Evolutionary conservation across 177 flowering plant genomes (phyloP).

Genomic region (Vitis hybrid): DNA sequence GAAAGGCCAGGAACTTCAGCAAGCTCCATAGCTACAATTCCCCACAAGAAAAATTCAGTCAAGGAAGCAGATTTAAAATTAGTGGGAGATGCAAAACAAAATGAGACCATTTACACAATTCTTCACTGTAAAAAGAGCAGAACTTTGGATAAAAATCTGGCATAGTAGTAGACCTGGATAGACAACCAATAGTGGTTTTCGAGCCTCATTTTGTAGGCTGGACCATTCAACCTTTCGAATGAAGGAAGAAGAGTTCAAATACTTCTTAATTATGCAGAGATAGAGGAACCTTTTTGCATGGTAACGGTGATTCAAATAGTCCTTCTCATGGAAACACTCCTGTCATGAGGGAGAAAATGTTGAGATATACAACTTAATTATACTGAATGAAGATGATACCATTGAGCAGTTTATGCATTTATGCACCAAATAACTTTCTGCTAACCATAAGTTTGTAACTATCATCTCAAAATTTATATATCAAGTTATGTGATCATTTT

Average conservation of each 20-base stretch:
- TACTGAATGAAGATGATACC: neutral
- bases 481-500: no score
- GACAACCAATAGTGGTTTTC: constrained; percentile 76
- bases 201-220: constrained; percentile 76
- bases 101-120: neutral
- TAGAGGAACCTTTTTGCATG: constrained; percentile 93
- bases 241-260: constrained; percentile 38
- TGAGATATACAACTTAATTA: neutral
- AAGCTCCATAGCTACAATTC: constrained; percentile 38
- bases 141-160: neutral
- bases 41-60: neutral
- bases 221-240: constrained; percentile 69
- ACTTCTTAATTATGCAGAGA: constrained; percentile 71
- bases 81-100: neutral
- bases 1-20: constrained; percentile 49
- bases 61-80: neutral
- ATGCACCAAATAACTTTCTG: neutral
- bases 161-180: constrained; percentile 57
- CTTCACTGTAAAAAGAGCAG: neutral
- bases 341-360: constrained; percentile 20
- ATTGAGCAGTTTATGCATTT: neutral
- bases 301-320: constrained; percentile 82
- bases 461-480: no score
- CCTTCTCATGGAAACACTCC: constrained; percentile 90
- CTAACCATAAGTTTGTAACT: neutral